Percentiles rank a stretch among this genome's conserved stretches.
These are phyloP conservation scores for Allium fistulosum DNA, from an alignment of 106 monocot species.

Conservation along the genomic window DNA sequence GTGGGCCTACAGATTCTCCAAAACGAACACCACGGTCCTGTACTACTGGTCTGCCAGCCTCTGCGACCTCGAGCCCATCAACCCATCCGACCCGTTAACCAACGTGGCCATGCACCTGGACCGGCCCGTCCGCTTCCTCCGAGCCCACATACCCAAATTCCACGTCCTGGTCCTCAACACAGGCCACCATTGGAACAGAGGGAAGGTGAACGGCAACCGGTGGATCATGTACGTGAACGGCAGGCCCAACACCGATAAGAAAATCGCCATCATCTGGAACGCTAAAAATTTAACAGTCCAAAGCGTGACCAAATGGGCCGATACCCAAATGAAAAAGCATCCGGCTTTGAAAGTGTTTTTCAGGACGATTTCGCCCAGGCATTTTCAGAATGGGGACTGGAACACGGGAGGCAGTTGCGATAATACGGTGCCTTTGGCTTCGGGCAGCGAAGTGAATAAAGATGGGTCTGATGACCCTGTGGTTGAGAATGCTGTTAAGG, in stretches of 20 bases:
- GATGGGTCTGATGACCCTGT: conserved; percentile 41
- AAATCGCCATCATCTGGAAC: conserved; percentile 33
- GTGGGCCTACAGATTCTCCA: conserved; percentile 76
- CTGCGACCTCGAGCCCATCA: conserved; percentile 71
- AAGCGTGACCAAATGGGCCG: conserved; percentile 66
- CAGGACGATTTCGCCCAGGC: conserved; percentile 75
- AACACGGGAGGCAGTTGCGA: conserved; percentile 89
- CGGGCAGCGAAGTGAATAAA: conserved; percentile 48
- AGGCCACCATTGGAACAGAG: conserved; percentile 94
- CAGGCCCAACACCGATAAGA: conserved; percentile 28
- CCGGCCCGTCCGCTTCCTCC: conserved; percentile 55
- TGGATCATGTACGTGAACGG: conserved; percentile 80
- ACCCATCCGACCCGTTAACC: conserved; percentile 23
- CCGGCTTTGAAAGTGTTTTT: conserved; percentile 68
- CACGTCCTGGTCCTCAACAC: conserved; percentile 84
- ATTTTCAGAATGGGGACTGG: conserved; percentile 90
- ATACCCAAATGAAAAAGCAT: conserved; percentile 37
- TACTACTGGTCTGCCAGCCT: conserved; percentile 88
- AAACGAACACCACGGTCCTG: conserved; percentile 71
- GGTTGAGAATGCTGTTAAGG: conserved; percentile 43
- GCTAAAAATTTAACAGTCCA: conserved; percentile 59
- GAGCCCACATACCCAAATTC: conserved; percentile 41
- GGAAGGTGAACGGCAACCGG: conserved; percentile 60
- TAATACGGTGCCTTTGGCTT: conserved; percentile 43
- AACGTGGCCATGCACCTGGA: conserved; percentile 77